These are phyloP conservation scores for Yamadazyma insecticola DNA, from an alignment of 805 yeast genomes.

Conservation along the genomic window DNA sequence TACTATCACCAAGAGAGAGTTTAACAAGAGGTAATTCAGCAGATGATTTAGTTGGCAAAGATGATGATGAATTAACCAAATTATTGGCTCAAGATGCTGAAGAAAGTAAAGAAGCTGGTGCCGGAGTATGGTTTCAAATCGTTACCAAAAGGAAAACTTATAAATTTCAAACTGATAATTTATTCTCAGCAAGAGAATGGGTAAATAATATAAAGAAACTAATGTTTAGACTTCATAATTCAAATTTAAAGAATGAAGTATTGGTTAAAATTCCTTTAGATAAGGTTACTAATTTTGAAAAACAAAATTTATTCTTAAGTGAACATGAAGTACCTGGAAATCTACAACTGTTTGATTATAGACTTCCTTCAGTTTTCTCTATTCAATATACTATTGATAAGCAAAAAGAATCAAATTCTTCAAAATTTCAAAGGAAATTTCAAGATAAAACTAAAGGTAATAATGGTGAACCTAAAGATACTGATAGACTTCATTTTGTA, in stretches of 20 bases:
- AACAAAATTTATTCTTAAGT: conserved; percentile 26
- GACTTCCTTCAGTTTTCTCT: conserved; percentile 8
- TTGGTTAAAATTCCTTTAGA: conserved; percentile 71
- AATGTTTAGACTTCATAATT: conserved; percentile 57
- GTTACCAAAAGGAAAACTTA: conserved; percentile 54
- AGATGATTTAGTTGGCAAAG: conserved; percentile 12
- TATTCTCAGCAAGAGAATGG: conserved; percentile 77
- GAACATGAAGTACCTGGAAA: conserved; percentile 7
- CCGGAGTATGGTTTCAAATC: conserved; percentile 52
- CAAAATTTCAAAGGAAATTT: conserved; percentile 7
- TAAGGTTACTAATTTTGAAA: conserved; percentile 59
- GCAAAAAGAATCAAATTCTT: neutral
- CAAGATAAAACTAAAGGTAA: conserved; percentile 6
- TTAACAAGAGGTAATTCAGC: conserved; percentile 9
- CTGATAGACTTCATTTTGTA: conserved; percentile 69
- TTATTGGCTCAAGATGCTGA: conserved; percentile 18
- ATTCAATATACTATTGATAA: neutral
- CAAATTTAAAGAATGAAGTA: conserved; percentile 68
- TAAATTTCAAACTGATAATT: conserved; percentile 68
- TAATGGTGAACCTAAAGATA: conserved; percentile 4
- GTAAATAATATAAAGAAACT: conserved; percentile 67
- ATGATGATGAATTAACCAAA: conserved; percentile 21
- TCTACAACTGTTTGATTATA: conserved; percentile 5
- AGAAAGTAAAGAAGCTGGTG: conserved; percentile 23
- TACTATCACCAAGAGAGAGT: conserved; percentile 7